Evolutionary conservation across 202 grass and related monocot species (phyloP), one percentile per base, ranked within the genome.

Genomic region (Carex sylvatica): DNA sequence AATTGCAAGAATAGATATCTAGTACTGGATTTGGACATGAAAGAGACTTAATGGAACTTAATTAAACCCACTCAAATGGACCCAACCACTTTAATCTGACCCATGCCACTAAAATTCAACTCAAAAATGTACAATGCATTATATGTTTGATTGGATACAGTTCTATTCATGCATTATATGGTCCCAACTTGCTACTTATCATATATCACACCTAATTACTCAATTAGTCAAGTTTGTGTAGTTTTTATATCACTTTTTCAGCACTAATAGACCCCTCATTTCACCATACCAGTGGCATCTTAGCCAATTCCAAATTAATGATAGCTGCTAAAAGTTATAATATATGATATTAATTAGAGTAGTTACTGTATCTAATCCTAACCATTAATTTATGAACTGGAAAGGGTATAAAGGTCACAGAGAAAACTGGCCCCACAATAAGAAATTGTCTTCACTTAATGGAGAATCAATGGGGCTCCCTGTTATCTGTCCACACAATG

Each of bases 361-460:
- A 36, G 52, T 19, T 77, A 36, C 30, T 19, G 15, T 4, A 59
- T 12, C 46, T 49, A 49, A 49, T 58, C 26, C 53, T 77, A 77
- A 77, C 24, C 51, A 36, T 77, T 77, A 3, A 59, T 9, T 77
- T 77, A 58, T 77, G 74, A 77, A 77, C 74, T 77, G 74, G 74
- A 30, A 77, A 77, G 28, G 74, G 52, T 36, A 59, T 28, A 59
- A 76, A 77, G 15, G 28, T 58, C 52, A 36, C 51, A 58, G 0
- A 36, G 9, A 77, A 76, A 76, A 10, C 6, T 54, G 72, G 15
- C 14, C 72, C 49, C 51, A 31, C 47, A 33, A 75, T 33, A 56
- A 14, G 28, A 76, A 30, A 76, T n/a, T n/a, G 49, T 33, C 49
- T 4, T 75, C 14, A 33, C 23, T 75, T 75, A 55, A 33, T 75